A percentile compares a stretch with the other conserved stretches of the same genome.
These are phyloP conservation scores for Metschnikowia anglica DNA, from an alignment of 805 yeast genomes.

Conservation along the genomic window DNA sequence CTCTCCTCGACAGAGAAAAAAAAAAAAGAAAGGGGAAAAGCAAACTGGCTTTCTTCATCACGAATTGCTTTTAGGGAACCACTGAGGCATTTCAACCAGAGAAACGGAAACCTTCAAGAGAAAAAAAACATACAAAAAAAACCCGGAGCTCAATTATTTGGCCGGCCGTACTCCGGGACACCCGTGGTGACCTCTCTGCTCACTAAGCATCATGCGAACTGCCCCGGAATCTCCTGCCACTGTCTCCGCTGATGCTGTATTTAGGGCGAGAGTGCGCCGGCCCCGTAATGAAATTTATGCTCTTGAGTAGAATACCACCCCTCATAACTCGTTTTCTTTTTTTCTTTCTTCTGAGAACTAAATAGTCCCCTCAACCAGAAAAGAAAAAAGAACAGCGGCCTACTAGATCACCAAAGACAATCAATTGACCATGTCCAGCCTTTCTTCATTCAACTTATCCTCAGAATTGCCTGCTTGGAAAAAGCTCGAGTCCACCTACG, in stretches of 20 bases:
- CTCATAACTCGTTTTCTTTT: background rate
- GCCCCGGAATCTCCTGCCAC: slow-evolving; percentile 8
- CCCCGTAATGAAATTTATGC: background rate
- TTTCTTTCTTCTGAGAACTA: background rate
- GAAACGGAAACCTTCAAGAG: no score
- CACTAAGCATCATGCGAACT: slow-evolving; percentile 4
- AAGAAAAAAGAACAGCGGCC: background rate
- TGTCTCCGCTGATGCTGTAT: background rate
- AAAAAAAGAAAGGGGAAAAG: no score
- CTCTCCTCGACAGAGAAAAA: no score
- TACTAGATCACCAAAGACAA: background rate
- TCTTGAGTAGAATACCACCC: background rate
- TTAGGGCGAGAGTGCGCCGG: slow-evolving; percentile 19
- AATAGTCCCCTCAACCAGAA: background rate
- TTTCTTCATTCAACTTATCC: slow-evolving; percentile 51
- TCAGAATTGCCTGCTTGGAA: slow-evolving; percentile 84
- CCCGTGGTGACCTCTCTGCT: background rate
- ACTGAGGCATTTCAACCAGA: no score
- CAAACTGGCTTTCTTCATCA: no score
- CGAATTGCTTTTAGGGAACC: no score
- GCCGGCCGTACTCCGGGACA: background rate
- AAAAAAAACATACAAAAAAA: no score
- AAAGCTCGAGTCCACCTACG: slow-evolving; percentile 68
- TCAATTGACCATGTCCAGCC: slow-evolving; percentile 19
- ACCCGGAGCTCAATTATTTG: no score